Conservation (phyloP, 257 asterid species). For the Nicotiana noctiflora region DNA sequence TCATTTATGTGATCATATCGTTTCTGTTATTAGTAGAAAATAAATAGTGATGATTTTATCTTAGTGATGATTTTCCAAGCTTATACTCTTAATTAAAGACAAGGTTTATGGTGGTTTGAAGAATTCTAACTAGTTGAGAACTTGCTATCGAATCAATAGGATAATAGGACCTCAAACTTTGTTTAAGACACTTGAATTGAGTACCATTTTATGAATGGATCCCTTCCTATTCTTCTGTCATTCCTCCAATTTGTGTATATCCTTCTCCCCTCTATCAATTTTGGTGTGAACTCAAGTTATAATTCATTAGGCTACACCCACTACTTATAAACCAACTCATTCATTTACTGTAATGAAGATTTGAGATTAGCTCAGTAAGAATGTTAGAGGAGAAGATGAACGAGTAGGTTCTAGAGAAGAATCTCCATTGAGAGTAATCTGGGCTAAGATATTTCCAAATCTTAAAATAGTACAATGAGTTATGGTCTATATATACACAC, state of each 20-base stretch:
- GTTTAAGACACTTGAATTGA: neutral
- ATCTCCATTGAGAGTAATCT: too few relatives aligned
- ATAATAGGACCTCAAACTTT: neutral
- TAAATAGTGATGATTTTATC: neutral
- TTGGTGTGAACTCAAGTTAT: neutral
- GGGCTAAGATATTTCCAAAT: too few relatives aligned
- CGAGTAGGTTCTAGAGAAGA: too few relatives aligned
- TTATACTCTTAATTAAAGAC: neutral
- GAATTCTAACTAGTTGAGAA: neutral
- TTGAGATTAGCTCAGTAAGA: too few relatives aligned
- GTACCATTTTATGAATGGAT: neutral
- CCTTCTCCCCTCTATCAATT: neutral
- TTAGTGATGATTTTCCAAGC: neutral
- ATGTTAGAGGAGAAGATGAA: too few relatives aligned
- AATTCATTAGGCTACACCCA: neutral
- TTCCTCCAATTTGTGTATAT: neutral
- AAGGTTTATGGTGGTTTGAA: neutral
- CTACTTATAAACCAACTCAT: neutral
- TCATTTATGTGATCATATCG: neutral
- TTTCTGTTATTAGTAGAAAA: neutral
- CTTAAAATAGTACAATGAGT: too few relatives aligned
- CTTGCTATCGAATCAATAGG: neutral
- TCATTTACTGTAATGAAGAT: neutral
- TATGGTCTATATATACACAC: too few relatives aligned
- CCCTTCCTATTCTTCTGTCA: neutral